Evolutionary conservation across 2,329 filamentous ascomycete genomes (phyloP).

Genomic region (Zasmidium angulare): DNA sequence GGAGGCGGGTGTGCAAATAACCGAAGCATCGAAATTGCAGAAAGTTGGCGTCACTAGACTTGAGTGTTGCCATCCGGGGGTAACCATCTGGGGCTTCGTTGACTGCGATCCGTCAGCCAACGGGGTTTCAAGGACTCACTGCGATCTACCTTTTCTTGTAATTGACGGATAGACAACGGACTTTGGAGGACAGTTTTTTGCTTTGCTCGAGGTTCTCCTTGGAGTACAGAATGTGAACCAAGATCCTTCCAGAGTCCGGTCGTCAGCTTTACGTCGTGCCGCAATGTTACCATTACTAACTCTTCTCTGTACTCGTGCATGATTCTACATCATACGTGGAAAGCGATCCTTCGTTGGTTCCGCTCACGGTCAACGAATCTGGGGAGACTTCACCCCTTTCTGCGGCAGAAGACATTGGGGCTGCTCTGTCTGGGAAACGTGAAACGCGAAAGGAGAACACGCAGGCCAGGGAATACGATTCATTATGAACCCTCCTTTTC

Average conservation of each 20-base stretch:
- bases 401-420: background rate
- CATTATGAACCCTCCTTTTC: too few relatives aligned
- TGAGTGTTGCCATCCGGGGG: slow-evolving; percentile 40
- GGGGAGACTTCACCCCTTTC: background rate
- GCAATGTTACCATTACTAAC: background rate
- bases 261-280: too few relatives aligned
- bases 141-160: too few relatives aligned
- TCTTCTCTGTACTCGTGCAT: background rate
- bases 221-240: too few relatives aligned
- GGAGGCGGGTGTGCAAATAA: slow-evolving; percentile 41
- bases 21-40: slow-evolving; percentile 41
- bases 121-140: too few relatives aligned
- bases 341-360: background rate
- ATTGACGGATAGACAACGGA: too few relatives aligned
- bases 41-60: slow-evolving; percentile 42
- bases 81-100: slow-evolving; percentile 42
- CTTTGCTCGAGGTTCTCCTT: too few relatives aligned
- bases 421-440: too few relatives aligned
- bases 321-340: background rate
- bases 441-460: too few relatives aligned
- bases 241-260: too few relatives aligned
- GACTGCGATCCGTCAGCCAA: slow-evolving; percentile 24
- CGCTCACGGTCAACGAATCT: background rate
- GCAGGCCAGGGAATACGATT: too few relatives aligned
- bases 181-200: too few relatives aligned